Evolutionary conservation across 805 yeast genomes (phyloP).

Genomic region (Wickerhamiella galacta): DNA sequence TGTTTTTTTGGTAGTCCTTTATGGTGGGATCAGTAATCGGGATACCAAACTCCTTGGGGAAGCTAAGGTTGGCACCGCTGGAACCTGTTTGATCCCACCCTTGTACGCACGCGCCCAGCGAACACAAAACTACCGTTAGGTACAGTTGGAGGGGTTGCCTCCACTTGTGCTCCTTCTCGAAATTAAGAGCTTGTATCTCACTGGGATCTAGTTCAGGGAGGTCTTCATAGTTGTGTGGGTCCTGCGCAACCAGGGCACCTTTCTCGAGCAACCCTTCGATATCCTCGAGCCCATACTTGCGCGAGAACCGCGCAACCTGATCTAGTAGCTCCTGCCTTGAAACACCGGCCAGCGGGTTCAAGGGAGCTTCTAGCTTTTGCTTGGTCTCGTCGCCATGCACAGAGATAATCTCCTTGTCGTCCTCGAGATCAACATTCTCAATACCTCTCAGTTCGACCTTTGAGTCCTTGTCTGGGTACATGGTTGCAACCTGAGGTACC

Average conservation of each 20-base stretch:
- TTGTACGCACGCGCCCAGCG: constrained; percentile 52
- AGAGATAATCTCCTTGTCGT: no score
- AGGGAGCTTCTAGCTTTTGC: no score
- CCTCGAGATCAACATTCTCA: no score
- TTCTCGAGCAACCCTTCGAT: constrained; percentile 14
- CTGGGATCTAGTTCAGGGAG: constrained; percentile 17
- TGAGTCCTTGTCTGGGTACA: no score
- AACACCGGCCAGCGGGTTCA: constrained; percentile 17
- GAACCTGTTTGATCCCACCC: constrained; percentile 63
- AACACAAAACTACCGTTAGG: constrained; percentile 38
- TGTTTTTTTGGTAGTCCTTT: constrained; percentile 15
- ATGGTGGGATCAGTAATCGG: constrained; percentile 8
- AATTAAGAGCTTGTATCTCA: constrained; percentile 21
- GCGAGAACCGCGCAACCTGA: constrained; percentile 15
- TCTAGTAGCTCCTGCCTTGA: constrained; percentile 13
- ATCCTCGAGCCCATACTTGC: constrained; percentile 14
- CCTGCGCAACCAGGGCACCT: constrained; percentile 43
- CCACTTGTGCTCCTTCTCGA: constrained; percentile 34
- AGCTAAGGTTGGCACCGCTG: constrained; percentile 48
- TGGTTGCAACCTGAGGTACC: no score
- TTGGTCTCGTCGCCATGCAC: no score
- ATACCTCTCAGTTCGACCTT: no score
- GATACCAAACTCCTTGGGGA: constrained; percentile 31
- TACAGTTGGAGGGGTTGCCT: constrained; percentile 27
- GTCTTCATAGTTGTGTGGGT: constrained; percentile 19